Conservation (phyloP, 768 basidiomycete species). For the Hericium coralloides region DNA sequence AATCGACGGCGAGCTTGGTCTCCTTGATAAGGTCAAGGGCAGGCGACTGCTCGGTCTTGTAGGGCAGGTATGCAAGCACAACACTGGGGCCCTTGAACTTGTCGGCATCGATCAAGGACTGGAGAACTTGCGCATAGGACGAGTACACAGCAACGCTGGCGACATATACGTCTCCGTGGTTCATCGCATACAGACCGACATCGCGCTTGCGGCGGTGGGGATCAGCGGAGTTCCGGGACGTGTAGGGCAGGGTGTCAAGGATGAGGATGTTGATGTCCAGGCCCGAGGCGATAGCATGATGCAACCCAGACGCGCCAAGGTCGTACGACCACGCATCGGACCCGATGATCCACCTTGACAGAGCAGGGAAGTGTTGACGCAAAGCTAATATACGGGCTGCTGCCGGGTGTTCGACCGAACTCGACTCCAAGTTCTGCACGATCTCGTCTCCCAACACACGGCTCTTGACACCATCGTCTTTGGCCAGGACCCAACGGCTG, state of each 20-base stretch:
- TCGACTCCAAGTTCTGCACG: constrained; percentile 36
- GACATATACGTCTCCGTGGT: constrained; percentile 94
- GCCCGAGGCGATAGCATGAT: constrained; percentile 87
- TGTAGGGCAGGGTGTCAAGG: constrained; percentile 88
- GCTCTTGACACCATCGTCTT: constrained; percentile 63
- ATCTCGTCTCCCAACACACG: constrained; percentile 50
- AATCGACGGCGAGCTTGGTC: constrained; percentile 93
- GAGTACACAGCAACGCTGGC: constrained; percentile 94
- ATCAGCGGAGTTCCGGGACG: constrained; percentile 59
- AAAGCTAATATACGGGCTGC: constrained; percentile 52
- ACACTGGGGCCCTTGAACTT: constrained; percentile 83
- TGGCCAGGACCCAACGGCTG: constrained; percentile 70
- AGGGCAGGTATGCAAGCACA: constrained; percentile 91
- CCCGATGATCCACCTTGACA: constrained; percentile 93
- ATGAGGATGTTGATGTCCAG: constrained; percentile 93
- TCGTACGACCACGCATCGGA: constrained; percentile 99
- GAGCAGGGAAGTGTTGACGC: constrained; percentile 51
- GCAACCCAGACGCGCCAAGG: constrained; percentile 89
- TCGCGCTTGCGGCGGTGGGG: constrained; percentile 86
- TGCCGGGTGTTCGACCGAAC: constrained; percentile 30
- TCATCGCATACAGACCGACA: constrained; percentile 96
- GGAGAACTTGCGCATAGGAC: constrained; percentile 90
- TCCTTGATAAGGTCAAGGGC: constrained; percentile 93
- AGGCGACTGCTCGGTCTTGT: constrained; percentile 62
- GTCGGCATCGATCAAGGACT: constrained; percentile 87